Base-by-base conservation (phyloP, 352 stramenopile genomes). In the Thraustochytrium striatum region DNA sequence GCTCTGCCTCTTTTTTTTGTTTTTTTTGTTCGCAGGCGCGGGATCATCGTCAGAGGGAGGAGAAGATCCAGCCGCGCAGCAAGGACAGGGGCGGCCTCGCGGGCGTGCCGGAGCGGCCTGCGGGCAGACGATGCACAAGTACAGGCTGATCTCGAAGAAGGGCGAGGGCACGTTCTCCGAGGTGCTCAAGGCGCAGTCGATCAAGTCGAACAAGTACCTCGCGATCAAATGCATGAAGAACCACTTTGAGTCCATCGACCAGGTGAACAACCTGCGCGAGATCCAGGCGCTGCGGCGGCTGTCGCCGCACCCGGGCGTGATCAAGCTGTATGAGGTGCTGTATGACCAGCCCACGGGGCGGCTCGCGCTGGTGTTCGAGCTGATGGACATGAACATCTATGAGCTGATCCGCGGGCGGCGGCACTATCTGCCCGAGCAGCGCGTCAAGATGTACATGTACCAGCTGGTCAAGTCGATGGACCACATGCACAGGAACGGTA, bases 141-240 rank as follows among this genome's bases (percentile, higher is more conserved):
- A 94, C 83, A 85, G 88, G 5, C 81, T 94, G 68, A 85, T 93
- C 59, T 87, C 88, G 39, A 94, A 93, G 83, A 94, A 94, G 75
- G 90, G 90, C 43, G 89, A 94, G 78, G 90, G 89, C 72, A 93
- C 90, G 57, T 94, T 94, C 82, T 92, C 88, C 28, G 90, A 94
- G 78, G 81, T 85, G 0, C 86, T 88, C 25, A 86, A 88, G 70
- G 87, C 85, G 3, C 89, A 95, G 61, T 96, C 97, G 57, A 89
- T 97, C 35, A 96, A 97, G 72, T 91, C 96, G 80, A 93, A 88
- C 72, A 94, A 94, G 84, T 96, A 96, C 82, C 89, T 97, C 73
- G 94, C 93, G n/a, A 98, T 98, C 83, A 98, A 98, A 81, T 98
- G 94, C 84, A 98, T 98, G 94, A 98, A 98, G 83, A 98, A 96